Evolutionary conservation across 75 land plant species (phyloP), one percentile per base, ranked within the genome.

Genomic region (Selaginella tamariscina): DNA sequence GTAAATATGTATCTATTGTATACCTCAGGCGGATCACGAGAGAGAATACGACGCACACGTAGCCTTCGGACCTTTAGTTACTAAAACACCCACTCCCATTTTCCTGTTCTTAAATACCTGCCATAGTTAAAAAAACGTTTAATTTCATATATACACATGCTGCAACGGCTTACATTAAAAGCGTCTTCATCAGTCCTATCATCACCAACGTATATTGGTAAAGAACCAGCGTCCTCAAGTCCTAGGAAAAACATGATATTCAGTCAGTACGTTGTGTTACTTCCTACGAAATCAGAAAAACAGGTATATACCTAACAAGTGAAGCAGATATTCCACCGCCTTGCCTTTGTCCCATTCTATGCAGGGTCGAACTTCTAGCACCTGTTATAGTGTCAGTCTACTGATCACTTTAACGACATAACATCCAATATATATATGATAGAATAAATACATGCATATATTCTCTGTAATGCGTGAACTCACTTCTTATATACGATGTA

Each of bases 171-270:
- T n/a, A 80, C 82, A 74, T 76, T 76, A 32, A 82, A 82, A n/a
- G 82, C 84, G 65, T 82, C 84, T 56, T 82, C 84, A 74, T 82
- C 84, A 15, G 84, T 79, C 2, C 71, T 72, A 57, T 82, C 84
- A 62, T 82, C 84, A 1, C 84, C 84, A 20, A 82, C 71, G 66
- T 79, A 82, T 0, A 82, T 29, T 0, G 84, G 81, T 23, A 75
- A 33, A 0, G 72, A 66, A 68, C 74, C 71, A 56, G 32, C 44
- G 27, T 39, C 49, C 49, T 39, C 49, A 15, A 39, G 49, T 39
- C 49, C 49, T 39, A 15, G 5, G n/a, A n/a, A n/a, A n/a, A n/a
- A n/a, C n/a, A n/a, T n/a, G n/a, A n/a, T n/a, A n/a, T n/a, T n/a
- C n/a, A n/a, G n/a, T n/a, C n/a, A n/a, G n/a, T n/a, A n/a, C n/a